phyloP scores from a whole-genome alignment of 768 basidiomycete species.

The Leucosporidium yakuticum region DNA sequence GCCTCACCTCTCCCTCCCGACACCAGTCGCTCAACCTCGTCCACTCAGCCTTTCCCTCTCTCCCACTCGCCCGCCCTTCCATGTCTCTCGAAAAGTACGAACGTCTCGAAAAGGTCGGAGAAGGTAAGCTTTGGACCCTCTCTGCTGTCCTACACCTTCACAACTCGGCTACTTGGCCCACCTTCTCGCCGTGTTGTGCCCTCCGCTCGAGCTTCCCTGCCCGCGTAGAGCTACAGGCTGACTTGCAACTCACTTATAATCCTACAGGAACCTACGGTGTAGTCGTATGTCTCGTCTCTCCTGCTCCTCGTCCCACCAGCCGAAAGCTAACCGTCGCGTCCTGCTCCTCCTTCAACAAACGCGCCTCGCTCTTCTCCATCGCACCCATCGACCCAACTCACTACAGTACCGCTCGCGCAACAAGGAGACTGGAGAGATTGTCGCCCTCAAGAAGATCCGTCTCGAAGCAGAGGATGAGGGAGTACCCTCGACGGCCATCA shows the following conservation, averaged over 20 bases:
- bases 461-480: conserved; percentile 98
- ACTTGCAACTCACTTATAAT: neutral
- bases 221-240: too few species aligned
- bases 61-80: neutral
- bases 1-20: too few species aligned
- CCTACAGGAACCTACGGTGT: conserved; percentile 88
- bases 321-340: too few species aligned
- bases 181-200: conserved; percentile 2
- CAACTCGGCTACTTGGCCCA: neutral
- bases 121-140: conserved; percentile 15
- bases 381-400: too few species aligned
- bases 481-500: conserved; percentile 93
- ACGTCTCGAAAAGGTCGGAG: conserved; percentile 36
- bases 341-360: too few species aligned
- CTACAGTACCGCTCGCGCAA: conserved; percentile 80
- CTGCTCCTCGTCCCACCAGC: too few species aligned
- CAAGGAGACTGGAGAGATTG: conserved; percentile 66
- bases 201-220: neutral
- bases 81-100: conserved; percentile 35
- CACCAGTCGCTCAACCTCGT: too few species aligned
- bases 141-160: neutral
- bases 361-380: too few species aligned
- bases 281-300: conserved; percentile 47
- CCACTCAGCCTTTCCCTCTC: neutral
- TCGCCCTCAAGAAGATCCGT: conserved; percentile 97